Conservation (phyloP, 192 early-diverging fungal genomes). For the Lunasporangiospora selenospora region DNA sequence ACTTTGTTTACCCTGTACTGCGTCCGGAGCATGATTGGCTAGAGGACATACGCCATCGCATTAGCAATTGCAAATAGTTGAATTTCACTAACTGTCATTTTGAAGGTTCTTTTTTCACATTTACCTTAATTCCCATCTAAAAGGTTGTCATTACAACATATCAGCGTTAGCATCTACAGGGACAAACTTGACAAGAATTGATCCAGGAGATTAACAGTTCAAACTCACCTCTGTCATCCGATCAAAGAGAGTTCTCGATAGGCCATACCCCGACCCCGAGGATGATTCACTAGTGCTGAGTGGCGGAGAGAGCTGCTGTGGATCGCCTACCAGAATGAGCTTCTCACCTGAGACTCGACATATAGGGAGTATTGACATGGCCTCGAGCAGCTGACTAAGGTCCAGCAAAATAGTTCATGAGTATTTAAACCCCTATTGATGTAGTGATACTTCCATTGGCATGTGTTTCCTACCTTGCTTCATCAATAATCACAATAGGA, state of each 20-base stretch:
- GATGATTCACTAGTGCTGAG: constrained; percentile 60
- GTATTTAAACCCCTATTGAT: no score
- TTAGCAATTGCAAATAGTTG: not conserved
- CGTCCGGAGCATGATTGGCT: constrained; percentile 68
- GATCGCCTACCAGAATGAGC: constrained; percentile 88
- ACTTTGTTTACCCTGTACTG: constrained; percentile 66
- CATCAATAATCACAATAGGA: constrained; percentile 85
- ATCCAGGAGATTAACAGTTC: no score
- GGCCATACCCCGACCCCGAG: constrained; percentile 53
- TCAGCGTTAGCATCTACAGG: no score
- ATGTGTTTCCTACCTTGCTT: constrained; percentile 72
- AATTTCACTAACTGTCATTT: not conserved
- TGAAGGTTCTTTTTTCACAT: no score
- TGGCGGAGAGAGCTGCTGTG: constrained; percentile 87
- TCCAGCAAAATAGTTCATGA: not conserved
- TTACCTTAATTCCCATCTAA: constrained; percentile 51
- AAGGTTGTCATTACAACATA: no score
- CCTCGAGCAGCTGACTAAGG: constrained; percentile 80
- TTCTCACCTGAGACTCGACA: constrained; percentile 62
- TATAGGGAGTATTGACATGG: constrained; percentile 86
- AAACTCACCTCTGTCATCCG: constrained; percentile 65
- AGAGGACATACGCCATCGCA: not conserved
- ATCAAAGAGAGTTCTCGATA: constrained; percentile 88
- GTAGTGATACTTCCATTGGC: no score
- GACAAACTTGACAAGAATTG: no score